Evolutionary conservation across 2,329 filamentous ascomycete species (phyloP).

Genomic region (Beauveria sp.): DNA sequence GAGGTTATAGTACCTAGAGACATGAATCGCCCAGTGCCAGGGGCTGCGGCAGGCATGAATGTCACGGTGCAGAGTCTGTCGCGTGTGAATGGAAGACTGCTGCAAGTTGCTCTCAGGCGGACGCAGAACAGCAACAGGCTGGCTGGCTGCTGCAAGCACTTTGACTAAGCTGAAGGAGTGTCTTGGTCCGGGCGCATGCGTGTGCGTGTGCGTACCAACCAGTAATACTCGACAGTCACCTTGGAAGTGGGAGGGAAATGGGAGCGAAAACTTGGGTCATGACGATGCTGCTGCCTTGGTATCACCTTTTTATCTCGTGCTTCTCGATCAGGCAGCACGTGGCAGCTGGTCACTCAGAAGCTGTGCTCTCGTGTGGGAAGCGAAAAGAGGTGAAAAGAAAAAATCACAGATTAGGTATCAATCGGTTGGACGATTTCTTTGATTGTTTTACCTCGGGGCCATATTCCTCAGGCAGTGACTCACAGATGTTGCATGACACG

Average conservation of each 20-base stretch:
- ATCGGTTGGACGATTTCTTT: not conserved
- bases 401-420: not conserved
- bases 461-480: conserved; percentile 5
- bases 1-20: not conserved
- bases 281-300: not conserved
- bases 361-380: not conserved
- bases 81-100: not conserved
- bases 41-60: not conserved
- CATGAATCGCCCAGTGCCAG: not conserved
- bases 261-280: too few species aligned
- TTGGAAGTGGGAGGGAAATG: not conserved
- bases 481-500: conserved; percentile 1
- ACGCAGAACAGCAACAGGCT: not conserved
- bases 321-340: not conserved
- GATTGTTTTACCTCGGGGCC: not conserved
- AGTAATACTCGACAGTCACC: not conserved
- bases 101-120: not conserved
- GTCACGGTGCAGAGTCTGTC: not conserved
- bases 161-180: not conserved
- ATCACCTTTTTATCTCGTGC: not conserved
- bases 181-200: not conserved
- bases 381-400: not conserved
- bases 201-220: not conserved
- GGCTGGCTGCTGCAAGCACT: not conserved
- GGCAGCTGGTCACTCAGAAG: not conserved